Evolutionary conservation across 1,284 basidiomycete species (phyloP), one percentile per base, ranked within the genome.

Genomic region (Xerocomus tenax): DNA sequence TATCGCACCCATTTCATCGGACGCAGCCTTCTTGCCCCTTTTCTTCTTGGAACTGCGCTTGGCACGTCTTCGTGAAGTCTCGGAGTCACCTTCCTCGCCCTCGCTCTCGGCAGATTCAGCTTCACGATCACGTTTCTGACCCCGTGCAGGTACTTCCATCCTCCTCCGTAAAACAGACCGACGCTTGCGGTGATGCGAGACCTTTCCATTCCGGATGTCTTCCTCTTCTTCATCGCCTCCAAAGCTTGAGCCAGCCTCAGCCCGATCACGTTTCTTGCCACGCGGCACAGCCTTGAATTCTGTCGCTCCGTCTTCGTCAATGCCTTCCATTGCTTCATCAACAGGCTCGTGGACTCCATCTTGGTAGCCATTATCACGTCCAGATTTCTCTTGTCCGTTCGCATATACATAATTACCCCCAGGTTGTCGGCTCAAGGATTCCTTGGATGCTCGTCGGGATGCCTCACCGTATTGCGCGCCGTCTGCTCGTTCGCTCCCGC

Each of bases 241-340:
- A 60, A 85, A 81, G 0, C 77, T 78, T 6, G 83, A 85, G 6
- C 77, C 84, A 47, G 81, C 82, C 58, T 87, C 84, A 13, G 76
- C 73, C 42, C 82, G 81, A 63, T 83, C 83, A 50, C 86, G 77
- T 67, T 89, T 89, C 71, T 76, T 84, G 25, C 86, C 86, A 55
- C 84, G 75, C n/a, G 62, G 58, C 48, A 66, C 59, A 18, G 67
- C 58, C 49, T 43, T 50, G 36, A 61, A 56, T 52, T 67, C 65
- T 13, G 60, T 52, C n/a, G 57, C 52, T 52, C 74, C 64, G 50
- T 75, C 75, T 66, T 73, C 73, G 34, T 67, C 69, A 26, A 69
- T 61, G 49, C 67, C 64, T 45, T 57, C 64, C 53, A 69, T 66
- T 40, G 44, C 54, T 45, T 61, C 57, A 47, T 68, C 63, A 38